phyloP scores from a whole-genome alignment of 2,329 filamentous ascomycete genomes.

The Huntiella bhutanensis region DNA sequence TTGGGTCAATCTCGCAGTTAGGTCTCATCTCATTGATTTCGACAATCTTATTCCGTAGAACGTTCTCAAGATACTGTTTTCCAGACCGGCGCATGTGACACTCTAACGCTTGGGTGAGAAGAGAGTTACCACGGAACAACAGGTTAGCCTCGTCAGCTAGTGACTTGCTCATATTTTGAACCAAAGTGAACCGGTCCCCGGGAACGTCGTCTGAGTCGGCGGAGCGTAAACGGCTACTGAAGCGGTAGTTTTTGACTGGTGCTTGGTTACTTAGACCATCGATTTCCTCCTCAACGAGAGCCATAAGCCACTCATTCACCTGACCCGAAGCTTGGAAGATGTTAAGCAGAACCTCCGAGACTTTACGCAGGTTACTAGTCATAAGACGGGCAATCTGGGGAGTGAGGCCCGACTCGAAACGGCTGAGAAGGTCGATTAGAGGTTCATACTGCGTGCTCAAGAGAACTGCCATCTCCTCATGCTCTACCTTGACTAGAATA shows the following conservation, averaged over 20 bases:
- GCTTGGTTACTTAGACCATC: conserved; percentile 76
- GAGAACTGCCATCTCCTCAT: conserved; percentile 80
- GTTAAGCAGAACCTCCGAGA: conserved; percentile 76
- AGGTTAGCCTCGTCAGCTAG: conserved; percentile 79
- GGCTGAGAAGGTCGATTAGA: conserved; percentile 66
- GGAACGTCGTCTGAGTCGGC: conserved; percentile 45
- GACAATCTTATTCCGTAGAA: conserved; percentile 63
- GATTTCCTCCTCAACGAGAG: conserved; percentile 89
- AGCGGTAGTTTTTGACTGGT: conserved; percentile 53
- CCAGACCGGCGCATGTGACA: conserved; percentile 90
- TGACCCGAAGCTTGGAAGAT: conserved; percentile 86
- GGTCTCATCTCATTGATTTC: conserved; percentile 83
- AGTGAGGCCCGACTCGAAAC: conserved; percentile 68
- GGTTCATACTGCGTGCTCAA: conserved; percentile 70
- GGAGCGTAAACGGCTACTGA: conserved; percentile 50
- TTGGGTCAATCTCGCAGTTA: conserved; percentile 90
- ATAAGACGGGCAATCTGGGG: conserved; percentile 66
- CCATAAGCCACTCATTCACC: conserved; percentile 76
- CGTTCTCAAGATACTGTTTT: conserved; percentile 79
- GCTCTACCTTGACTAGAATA: conserved; percentile 62
- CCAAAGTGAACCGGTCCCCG: conserved; percentile 50
- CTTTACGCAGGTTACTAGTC: conserved; percentile 54
- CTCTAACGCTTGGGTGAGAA: conserved; percentile 84
- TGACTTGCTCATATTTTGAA: conserved; percentile 61
- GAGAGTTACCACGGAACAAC: conserved; percentile 83